Base-by-base conservation (phyloP, 192 early-diverging fungal genomes). In the Phycomyces nitens region DNA sequence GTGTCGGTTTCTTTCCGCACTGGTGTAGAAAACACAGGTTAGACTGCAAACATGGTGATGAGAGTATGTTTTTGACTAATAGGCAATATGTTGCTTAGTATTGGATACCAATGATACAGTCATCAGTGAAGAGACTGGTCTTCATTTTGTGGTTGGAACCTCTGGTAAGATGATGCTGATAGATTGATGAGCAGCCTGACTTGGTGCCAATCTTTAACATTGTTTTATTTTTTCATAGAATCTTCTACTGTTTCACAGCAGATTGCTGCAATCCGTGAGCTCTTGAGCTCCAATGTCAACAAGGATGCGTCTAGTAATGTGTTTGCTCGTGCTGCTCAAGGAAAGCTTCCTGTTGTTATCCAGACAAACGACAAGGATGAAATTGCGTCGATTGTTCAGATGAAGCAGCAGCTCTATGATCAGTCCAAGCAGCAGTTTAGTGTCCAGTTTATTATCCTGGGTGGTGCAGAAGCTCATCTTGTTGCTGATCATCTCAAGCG, bases 381-480 rank as follows among this genome's bases (percentile, higher is more conserved):
- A 57, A 91, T 91, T 53, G 74, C 82, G 16, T 73, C 80, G 27
- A 43, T 91, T 16, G 67, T 91, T 26, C 70, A 62, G n/a, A 62
- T 90, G 22, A 86, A 90, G 69, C 59, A 77, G 27, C 43, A 71
- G 6, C 59, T 88, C 8, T 8, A 21, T 3, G 26, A 41, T 14
- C 34, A 51, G 7, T 39, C 29, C 8, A 40, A 58, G n/a, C 24
- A 51, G 14, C 70, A 77, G 5, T 74, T 72, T 29, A 56, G 72
- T 24, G 56, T 81, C 44, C 65, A 68, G 26, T 57, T 87, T 11
- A 65, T 84, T 3, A 73, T 92, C n/a, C 40, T 86, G 1, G 83
- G 88, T 29, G 88, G 84, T 9, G 73, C 74, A 14, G 91, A 92
- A 69, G 86, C 91, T 14, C 79, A 83, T 74, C 67, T 85, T 5